Base-by-base conservation (phyloP, 805 yeast genomes). In the Suhomyces sp. region DNA sequence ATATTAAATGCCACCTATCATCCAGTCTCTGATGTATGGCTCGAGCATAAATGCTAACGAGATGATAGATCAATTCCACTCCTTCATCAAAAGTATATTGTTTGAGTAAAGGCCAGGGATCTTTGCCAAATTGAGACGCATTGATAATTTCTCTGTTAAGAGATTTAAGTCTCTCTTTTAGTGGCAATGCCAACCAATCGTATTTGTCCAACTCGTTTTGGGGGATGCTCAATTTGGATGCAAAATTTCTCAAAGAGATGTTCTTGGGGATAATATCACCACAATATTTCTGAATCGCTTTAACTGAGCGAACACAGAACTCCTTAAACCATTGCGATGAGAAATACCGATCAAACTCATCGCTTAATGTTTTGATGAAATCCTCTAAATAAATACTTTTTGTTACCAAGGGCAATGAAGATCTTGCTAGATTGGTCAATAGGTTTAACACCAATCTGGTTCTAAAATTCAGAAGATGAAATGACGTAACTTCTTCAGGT, bases 1-100 rank as follows among this genome's bases (percentile, higher is more conserved):
- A 42, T 6, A 61, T 19, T 16, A 53, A 53, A 22, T 47, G 47
- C 72, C 72, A 67, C 24, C 47, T 56, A 17, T 53, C 53, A 6
- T 34, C 20, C 18, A 53, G 50, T 15, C 46, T 48, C 7, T 36
- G 19, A 3, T 31, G 20, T 2, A 58, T 39, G 1, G 54, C 58
- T 22, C 50, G 44, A 26, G 53, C 33, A 39, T 65, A 67, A 3
- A 60, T 49, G 36, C 61, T 48, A 4, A 57, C 32, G 32, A 63
- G 46, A 24, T 60, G 56, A 37, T 48, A 66, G 2, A 65, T 16
- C 5, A 60, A 25, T 2, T 46, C 49, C 4, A 43, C 46, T 21
- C 45, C 43, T 8, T 47, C 51, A 6, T 39, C 48, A 1, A 43
- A 31, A 9, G 47, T 44, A 45, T 54, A 60, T 16, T 46, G 53